Conservation (phyloP, 257 asterid species). For the Penstemon newberryi region DNA sequence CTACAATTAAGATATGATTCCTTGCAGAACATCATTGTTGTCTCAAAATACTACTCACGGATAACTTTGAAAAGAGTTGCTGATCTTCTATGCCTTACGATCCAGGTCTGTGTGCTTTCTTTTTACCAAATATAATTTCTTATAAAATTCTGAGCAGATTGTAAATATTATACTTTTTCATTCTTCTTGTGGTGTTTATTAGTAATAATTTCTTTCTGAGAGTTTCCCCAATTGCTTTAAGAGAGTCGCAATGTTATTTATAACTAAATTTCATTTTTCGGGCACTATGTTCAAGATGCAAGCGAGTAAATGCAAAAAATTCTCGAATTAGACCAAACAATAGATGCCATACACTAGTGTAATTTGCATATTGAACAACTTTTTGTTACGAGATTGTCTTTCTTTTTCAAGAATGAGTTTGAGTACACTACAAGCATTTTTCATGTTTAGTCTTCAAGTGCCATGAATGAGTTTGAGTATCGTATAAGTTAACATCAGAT, state of each 20-base stretch:
- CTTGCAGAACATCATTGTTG: constrained; percentile 91
- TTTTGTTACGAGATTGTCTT: neutral
- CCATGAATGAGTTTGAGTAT: too few species aligned
- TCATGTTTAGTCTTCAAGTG: too few species aligned
- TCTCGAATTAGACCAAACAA: constrained; percentile 1
- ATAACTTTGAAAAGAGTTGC: constrained; percentile 92
- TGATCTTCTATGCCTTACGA: constrained; percentile 70
- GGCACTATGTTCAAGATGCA: neutral
- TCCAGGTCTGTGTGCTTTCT: constrained; percentile 54
- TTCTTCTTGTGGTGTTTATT: neutral
- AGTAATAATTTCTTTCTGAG: neutral
- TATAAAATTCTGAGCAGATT: neutral
- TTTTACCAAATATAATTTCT: neutral
- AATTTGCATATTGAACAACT: neutral
- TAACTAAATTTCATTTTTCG: neutral
- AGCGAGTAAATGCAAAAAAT: neutral
- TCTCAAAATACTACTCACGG: constrained; percentile 89
- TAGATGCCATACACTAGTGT: neutral
- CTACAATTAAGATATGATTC: constrained; percentile 13
- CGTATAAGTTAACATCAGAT: too few species aligned
- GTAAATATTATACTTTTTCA: neutral
- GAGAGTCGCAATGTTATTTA: neutral
- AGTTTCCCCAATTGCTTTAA: neutral
- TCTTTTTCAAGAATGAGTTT: neutral
- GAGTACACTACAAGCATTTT: too few species aligned